A percentile compares a stretch with the other conserved stretches of the same genome.
These are phyloP conservation scores for Xylaria nigripes DNA, from an alignment of 495 filamentous ascomycete species.

Conservation along the genomic window DNA sequence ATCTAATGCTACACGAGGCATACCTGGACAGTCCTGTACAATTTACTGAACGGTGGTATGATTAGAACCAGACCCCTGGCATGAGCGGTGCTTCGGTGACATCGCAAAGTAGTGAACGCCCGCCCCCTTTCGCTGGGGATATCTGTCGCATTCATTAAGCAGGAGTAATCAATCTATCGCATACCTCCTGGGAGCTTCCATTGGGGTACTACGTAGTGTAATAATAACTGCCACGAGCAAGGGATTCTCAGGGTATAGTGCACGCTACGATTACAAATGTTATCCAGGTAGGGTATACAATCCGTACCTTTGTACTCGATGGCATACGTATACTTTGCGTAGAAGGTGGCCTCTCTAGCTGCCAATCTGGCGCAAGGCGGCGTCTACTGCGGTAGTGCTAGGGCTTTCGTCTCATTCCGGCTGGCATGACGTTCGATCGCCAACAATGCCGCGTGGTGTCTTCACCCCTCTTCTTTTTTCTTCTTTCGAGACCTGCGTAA, in stretches of 20 bases:
- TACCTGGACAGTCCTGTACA: neutral
- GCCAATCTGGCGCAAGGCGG: constrained; percentile 2
- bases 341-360: neutral
- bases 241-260: neutral
- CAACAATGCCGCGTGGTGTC: constrained; percentile 5
- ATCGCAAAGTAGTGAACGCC: neutral
- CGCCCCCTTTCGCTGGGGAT: neutral
- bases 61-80: constrained; percentile 1
- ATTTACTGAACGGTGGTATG: neutral
- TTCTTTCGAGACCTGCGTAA: constrained; percentile 6
- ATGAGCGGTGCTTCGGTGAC: neutral
- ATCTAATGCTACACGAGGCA: too few species aligned
- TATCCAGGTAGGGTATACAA: too few species aligned
- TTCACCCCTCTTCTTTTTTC: constrained; percentile 3
- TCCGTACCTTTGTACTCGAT: too few species aligned
- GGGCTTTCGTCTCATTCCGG: neutral
- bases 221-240: neutral
- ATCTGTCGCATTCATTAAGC: constrained; percentile 2
- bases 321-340: too few species aligned
- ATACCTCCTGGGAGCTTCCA: neutral
- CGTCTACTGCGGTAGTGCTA: constrained; percentile 12
- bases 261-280: too few species aligned
- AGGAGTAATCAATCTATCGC: constrained; percentile 2
- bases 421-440: constrained; percentile 9
- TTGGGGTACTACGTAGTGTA: neutral